A percentile compares a stretch with the other conserved stretches of the same genome.
phyloP scores from a whole-genome alignment of 2,329 filamentous ascomycete genomes.

The Alternaria sp. region DNA sequence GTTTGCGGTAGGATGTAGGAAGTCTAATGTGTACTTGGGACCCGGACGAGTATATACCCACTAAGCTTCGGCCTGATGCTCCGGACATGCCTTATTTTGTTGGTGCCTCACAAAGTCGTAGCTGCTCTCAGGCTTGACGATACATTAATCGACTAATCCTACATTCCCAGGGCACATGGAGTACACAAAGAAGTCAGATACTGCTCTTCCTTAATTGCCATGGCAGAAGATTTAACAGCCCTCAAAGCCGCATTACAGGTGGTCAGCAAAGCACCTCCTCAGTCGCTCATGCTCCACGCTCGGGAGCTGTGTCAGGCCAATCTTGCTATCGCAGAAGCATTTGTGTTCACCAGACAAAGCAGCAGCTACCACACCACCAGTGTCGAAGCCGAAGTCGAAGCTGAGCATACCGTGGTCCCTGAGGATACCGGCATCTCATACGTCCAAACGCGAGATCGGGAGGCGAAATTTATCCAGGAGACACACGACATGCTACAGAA shows the following conservation, averaged over 20 bases:
- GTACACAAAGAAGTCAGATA: no score
- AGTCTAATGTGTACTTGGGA: not conserved
- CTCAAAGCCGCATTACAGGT: conserved; percentile 9
- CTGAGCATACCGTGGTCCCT: not conserved
- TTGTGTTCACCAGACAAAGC: conserved; percentile 4
- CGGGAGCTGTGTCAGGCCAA: conserved; percentile 13
- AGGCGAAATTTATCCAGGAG: no score
- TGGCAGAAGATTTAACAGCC: not conserved
- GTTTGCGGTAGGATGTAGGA: not conserved
- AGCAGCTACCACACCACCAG: not conserved
- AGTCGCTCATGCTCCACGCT: conserved; percentile 6
- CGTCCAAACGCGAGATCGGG: not conserved
- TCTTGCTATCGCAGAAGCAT: conserved; percentile 12
- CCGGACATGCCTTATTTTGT: no score
- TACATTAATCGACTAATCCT: no score
- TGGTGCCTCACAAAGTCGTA: no score
- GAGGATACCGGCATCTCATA: not conserved
- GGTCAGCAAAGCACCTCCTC: not conserved
- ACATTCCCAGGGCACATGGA: no score
- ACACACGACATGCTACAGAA: not conserved
- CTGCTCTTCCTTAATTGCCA: no score
- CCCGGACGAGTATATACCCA: not conserved
- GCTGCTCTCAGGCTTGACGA: no score
- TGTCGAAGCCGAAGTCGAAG: conserved; percentile 7
- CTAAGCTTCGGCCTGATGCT: not conserved